Base-by-base conservation (phyloP, 2,329 filamentous ascomycete species). In the Scolecobasidium constrictum region DNA sequence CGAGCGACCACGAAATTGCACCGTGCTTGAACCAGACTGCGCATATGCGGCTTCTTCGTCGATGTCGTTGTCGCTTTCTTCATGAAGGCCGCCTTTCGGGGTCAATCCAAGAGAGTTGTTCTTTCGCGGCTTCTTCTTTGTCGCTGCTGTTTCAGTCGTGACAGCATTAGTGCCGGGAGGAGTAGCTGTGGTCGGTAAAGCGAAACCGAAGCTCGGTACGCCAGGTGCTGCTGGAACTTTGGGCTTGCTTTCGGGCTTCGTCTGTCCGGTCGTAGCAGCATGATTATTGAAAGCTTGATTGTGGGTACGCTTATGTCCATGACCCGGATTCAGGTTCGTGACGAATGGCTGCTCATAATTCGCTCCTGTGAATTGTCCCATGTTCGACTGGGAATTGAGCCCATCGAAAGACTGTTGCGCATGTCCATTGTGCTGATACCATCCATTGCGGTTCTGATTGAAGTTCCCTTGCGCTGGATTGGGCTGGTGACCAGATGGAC, bases 101-200 rank as follows among this genome's bases (percentile, higher is more conserved):
- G 79, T 83, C 38, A 88, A 67, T 23, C 83, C 83, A 18, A 87
- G 69, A 1, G 78, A 79, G 50, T 83, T 83, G 31, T 76, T 77
- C 64, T 78, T 81, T 45, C 78, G 74, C 66, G 81, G 82, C 68
- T 83, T 84, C 59, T 79, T 81, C 26, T 49, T 49, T 12, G 44
- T 22, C 2, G 21, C 16, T 5, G 43, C 22, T 33, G 42, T 17
- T 46, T 47, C 6, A 31, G 9, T 15, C 42, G 47, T 2, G 37
- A 26, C n/a, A 4, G 55, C 33, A 3, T 53, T 47, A 6, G 50
- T 40, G 18, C 57, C 58, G 43, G 59, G 59, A 41, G 26, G 12
- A 20, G 39, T 6, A 38, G 39, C 11, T 12, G 6, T 38, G 5
- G 20, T 9, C 12, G 46, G n/a, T 3, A 49, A 40, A 16, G 47